Evolutionary conservation across 768 basidiomycete genomes (phyloP), one percentile per base, ranked within the genome.

Genomic region (Coprinopsis cinerea): DNA sequence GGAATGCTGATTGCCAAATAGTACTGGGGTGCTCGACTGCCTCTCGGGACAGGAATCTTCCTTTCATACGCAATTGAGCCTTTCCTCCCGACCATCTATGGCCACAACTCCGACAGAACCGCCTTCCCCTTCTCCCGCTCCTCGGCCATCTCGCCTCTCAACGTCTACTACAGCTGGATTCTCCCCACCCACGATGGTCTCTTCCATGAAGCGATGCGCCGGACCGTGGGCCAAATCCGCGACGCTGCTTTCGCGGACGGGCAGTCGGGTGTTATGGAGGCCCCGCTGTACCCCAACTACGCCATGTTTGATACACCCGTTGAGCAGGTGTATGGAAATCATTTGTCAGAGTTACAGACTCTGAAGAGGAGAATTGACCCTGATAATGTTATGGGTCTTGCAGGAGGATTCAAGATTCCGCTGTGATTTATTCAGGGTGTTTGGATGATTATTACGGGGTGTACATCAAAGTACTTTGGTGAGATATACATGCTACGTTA

Each of bases 331-430:
- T 84, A 79, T 54, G 81, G 79, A 2, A 54, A 37, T 2, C 78
- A 82, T 50, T 42, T 85, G 2, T 58, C 59, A 11, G 60, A 42
- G 44, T 55, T 84, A 51, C 52, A 59, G 47, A 52, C 46, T 10
- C 60, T 83, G 14, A 79, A 76, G 57, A 57, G 52, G 49, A 47
- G 42, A 18, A 68, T 78, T 46, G 84, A 87, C 60, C 83, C 83
- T 0, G 44, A 64, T 7, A 71, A 78, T 56, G 70, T 84, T 34
- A 86, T 87, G 82, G 74, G 72, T 14, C 73, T 83, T 15, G 71
- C 83, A n/a, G 83, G 83, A 4, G 84, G 83, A 5, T 84, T 74
- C 61, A 84, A 82, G 63, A 64, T 79, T 23, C n/a, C n/a, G n/a
- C n/a, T n/a, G n/a, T n/a, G n/a, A n/a, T n/a, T n/a, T n/a, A n/a